Conservation (phyloP, 106 monocot genomes). For the Hemerocallis citrina region DNA sequence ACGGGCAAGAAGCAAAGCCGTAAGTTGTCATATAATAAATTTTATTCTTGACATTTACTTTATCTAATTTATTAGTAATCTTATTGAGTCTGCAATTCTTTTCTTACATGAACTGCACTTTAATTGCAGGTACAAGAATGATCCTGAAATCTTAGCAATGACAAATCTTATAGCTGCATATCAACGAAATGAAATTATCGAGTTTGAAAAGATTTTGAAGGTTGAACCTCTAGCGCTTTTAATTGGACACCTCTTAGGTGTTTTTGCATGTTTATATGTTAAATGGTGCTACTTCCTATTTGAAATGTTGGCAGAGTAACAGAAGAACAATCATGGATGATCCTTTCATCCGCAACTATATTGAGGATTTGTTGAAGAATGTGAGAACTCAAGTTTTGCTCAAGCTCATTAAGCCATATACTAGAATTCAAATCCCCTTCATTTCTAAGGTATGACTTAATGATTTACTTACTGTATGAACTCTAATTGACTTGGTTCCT, state of each 20-base stretch:
- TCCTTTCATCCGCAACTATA: slow-evolving; percentile 96
- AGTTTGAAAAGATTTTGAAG: slow-evolving; percentile 99
- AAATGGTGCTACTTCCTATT: not conserved
- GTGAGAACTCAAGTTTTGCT: slow-evolving; percentile 95
- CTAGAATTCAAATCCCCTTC: slow-evolving; percentile 92
- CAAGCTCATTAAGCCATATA: slow-evolving; percentile 98
- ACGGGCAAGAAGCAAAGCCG: slow-evolving; percentile 99
- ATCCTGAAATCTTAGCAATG: slow-evolving; percentile 99
- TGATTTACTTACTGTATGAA: not conserved
- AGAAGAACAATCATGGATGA: slow-evolving; percentile 99
- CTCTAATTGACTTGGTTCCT: not conserved
- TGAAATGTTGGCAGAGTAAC: slow-evolving; percentile 52
- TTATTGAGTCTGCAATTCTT: not conserved
- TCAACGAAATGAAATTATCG: slow-evolving; percentile 94
- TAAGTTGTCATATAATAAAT: slow-evolving; percentile 22
- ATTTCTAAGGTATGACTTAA: slow-evolving; percentile 70
- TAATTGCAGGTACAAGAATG: slow-evolving; percentile 84
- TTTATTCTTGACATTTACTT: not conserved
- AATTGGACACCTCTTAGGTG: not conserved
- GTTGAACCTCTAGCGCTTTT: slow-evolving; percentile 19
- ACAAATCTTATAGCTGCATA: slow-evolving; percentile 97
- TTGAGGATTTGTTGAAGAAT: slow-evolving; percentile 96
- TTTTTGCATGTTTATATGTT: not conserved
- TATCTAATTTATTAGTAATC: not conserved
- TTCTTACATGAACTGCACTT: not conserved